A percentile compares a stretch with the other conserved stretches of the same genome.
Conservation (phyloP, 495 filamentous ascomycete genomes). For the Patellaria atrata region DNA sequence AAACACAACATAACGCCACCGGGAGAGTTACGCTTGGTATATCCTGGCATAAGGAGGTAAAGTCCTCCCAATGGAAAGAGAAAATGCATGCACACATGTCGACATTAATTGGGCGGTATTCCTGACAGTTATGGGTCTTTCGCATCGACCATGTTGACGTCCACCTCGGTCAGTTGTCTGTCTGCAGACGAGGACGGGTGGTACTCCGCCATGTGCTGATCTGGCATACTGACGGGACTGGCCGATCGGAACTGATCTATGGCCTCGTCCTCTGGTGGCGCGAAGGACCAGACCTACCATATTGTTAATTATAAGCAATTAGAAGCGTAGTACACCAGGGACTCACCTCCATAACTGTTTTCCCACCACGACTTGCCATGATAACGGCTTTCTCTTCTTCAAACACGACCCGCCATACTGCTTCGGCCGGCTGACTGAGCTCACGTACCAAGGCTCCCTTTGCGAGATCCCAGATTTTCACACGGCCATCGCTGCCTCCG, state of each 20-base stretch:
- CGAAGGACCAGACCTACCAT: slow-evolving; percentile 75
- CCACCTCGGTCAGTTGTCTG: slow-evolving; percentile 4
- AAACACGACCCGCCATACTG: slow-evolving; percentile 95
- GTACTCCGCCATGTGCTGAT: slow-evolving; percentile 10
- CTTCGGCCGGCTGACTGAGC: slow-evolving; percentile 75
- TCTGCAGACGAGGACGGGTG: slow-evolving; percentile 4
- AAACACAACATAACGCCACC: no score
- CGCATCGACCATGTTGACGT: slow-evolving; percentile 18
- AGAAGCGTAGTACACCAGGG: not conserved
- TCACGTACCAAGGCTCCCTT: slow-evolving; percentile 83
- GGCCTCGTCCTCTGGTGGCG: slow-evolving; percentile 55
- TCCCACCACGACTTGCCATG: slow-evolving; percentile 66
- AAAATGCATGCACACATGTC: no score
- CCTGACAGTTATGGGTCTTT: slow-evolving; percentile 1
- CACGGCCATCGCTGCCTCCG: slow-evolving; percentile 86
- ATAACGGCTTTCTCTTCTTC: slow-evolving; percentile 97
- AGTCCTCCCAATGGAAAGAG: no score
- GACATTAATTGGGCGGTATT: no score
- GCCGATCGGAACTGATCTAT: slow-evolving; percentile 13
- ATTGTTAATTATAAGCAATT: slow-evolving; percentile 10
- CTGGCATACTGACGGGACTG: slow-evolving; percentile 21
- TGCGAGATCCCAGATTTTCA: slow-evolving; percentile 94
- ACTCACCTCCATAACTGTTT: slow-evolving; percentile 93
- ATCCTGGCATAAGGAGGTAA: no score
- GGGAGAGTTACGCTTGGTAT: no score